Percentiles rank a stretch among this genome's conserved stretches.
phyloP scores from a whole-genome alignment of 495 filamentous ascomycete species.

The Xylaria cubensis region DNA sequence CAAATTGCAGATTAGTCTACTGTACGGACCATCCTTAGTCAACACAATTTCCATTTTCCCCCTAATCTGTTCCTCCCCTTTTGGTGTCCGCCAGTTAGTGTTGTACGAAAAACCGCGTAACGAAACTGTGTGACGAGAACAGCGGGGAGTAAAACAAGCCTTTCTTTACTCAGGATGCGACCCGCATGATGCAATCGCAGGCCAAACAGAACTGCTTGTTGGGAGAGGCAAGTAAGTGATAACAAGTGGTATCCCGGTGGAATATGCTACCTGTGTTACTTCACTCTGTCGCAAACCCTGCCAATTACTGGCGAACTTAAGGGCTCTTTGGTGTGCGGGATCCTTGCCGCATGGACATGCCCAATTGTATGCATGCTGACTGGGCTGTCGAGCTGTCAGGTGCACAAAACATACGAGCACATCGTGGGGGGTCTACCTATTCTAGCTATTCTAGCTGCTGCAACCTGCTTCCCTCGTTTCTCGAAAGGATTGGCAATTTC shows the following conservation, averaged over 20 bases:
- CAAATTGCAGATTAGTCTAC: not conserved
- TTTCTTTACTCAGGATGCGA: constrained; percentile 14
- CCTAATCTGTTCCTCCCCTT: not conserved
- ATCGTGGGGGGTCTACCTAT: constrained; percentile 5
- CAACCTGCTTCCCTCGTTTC: not conserved
- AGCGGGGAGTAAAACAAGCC: constrained; percentile 19
- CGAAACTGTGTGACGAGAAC: constrained; percentile 7
- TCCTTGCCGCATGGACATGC: constrained; percentile 22
- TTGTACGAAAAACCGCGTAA: not conserved
- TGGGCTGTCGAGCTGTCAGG: not conserved
- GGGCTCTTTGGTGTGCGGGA: not conserved
- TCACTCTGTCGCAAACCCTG: not conserved
- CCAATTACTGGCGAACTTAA: not conserved
- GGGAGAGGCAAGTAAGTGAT: not conserved
- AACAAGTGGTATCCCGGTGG: constrained; percentile 3
- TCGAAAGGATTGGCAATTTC: not conserved
- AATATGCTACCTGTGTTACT: not conserved
- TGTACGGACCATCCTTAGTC: not conserved
- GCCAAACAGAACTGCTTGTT: constrained; percentile 3
- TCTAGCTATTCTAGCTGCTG: not conserved
- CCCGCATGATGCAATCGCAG: constrained; percentile 26
- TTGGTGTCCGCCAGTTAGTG: not conserved
- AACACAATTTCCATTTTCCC: not conserved
- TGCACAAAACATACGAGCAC: constrained; percentile 18
- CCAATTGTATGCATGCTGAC: constrained; percentile 4